A percentile compares a stretch with the other conserved stretches of the same genome.
Conservation (phyloP, 2,329 filamentous ascomycete species). For the Tolypocladium sp. region DNA sequence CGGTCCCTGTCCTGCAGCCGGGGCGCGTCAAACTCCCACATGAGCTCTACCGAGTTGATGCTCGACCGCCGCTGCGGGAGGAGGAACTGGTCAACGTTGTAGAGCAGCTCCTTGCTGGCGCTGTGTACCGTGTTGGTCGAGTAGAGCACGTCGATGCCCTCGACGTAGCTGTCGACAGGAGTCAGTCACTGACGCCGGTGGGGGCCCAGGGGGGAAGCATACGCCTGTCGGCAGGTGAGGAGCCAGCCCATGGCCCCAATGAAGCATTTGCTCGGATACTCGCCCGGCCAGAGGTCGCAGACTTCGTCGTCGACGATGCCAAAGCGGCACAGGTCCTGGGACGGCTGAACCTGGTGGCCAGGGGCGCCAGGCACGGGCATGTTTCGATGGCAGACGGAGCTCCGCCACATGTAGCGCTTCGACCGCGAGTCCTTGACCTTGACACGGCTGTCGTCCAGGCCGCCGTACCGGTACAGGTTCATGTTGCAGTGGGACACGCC, state of each 20-base stretch:
- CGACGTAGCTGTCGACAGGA: slow-evolving; percentile 12
- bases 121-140: slow-evolving; percentile 16
- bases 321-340: slow-evolving; percentile 9
- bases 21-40: slow-evolving; percentile 12
- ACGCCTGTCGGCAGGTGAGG: slow-evolving; percentile 19
- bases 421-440: slow-evolving; percentile 3
- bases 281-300: slow-evolving; percentile 13
- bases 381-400: slow-evolving; percentile 16
- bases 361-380: background rate
- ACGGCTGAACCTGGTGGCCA: slow-evolving; percentile 6
- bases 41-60: slow-evolving; percentile 14
- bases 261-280: slow-evolving; percentile 7
- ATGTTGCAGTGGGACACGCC: background rate
- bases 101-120: slow-evolving; percentile 10
- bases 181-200: no score
- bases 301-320: slow-evolving; percentile 2
- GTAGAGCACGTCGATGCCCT: slow-evolving; percentile 20
- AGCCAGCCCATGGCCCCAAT: slow-evolving; percentile 22
- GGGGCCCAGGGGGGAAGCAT: background rate
- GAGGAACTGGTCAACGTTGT: slow-evolving; percentile 8
- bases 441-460: background rate
- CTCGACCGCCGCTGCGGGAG: slow-evolving; percentile 11
- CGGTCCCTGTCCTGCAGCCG: background rate
- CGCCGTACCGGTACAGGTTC: background rate
- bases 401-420: slow-evolving; percentile 14